Base-by-base conservation (phyloP, 805 yeast genomes). In the Suhomyces emberorum region DNA sequence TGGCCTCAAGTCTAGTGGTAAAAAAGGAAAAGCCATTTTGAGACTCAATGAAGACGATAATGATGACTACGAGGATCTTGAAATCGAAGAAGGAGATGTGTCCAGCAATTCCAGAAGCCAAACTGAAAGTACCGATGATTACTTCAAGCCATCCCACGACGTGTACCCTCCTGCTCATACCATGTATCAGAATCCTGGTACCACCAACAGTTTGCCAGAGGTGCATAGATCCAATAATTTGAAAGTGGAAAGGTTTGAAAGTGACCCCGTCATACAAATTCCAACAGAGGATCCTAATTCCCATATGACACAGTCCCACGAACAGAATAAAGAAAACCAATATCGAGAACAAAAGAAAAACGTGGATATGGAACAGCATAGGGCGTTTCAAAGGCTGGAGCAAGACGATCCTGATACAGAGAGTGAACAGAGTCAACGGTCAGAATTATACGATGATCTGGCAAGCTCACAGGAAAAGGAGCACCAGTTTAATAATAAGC, bases 11-110 rank as follows among this genome's bases (percentile, higher is more conserved):
- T 48, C 67, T 7, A 63, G 69, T 40, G 47, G 60, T 5, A 54
- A 53, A 28, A 61, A 64, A 32, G 72, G 65, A 2, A 55, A 54
- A 32, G 74, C 71, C 8, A 67, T 68, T 4, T 47, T 68, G 41
- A 49, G 49, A 19, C 51, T 68, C 34, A 67, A 68, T 37, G 72
- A 66, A 27, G 69, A 64, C 37, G 56, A 54, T 14, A 60, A 60
- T 34, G 60, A 59, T 9, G 65, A 63, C 11, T 65, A 54, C 39
- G 73, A 68, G 47, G 72, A 66, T 42, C 28, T 42, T 30, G 45
- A 42, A 7, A 34, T 41, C 7, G 34, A 21, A 3, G 60, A 41
- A 15, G 51, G 37, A 9, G 6, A 15, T 21, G 4, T 15, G 35
- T 9, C 10, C 4, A 25, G 15, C 12, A 12, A 18, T 25, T 11